Base-by-base conservation (phyloP, 768 basidiomycete species). In the Lactarius evosmus region DNA sequence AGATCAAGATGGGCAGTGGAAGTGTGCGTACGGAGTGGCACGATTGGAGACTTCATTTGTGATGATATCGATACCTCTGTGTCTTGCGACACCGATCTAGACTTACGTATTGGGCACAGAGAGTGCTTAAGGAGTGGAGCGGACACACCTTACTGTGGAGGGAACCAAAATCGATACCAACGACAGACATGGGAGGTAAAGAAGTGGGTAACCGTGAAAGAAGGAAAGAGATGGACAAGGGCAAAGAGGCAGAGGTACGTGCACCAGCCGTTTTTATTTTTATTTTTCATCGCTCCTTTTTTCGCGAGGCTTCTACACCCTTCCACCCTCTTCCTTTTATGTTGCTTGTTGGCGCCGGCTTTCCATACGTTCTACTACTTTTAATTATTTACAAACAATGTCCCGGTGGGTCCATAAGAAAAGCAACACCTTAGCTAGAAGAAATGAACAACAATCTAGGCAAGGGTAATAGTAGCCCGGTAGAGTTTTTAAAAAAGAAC, bases 11-110 rank as follows among this genome's bases (percentile, higher is more conserved):
- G 33, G n/a, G 33, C 3, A 54, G 16, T n/a, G 36, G 3, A 17
- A 51, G 46, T 51, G 46, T 8, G 84, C 93, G 72, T 66, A 98
- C 94, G 96, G 96, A 29, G 95, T 98, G 17, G 88, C 85, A 60
- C 97, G 90, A 82, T 98, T 98, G 17, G 95, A 98, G 65, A 95
- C 94, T 75, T 99, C 96, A 76, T 99, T 99, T 65, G 86, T 81
- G 80, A 99, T 96, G 77, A 99, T 95, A 83, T 99, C 96, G 80
- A 99, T 96, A 70, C 96, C 96, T 73, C 93, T 84, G 78, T 92
- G 89, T 77, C 95, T 84, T 22, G 95, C 95, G 68, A 96, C 95
- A 79, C 95, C 95, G 74, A 98, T 95, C 93, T 92, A 68, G 9
- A 74, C 53, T 49, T 38, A 56, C 66, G 66, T 68, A 61, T 60